A percentile compares a stretch with the other conserved stretches of the same genome.
These are phyloP conservation scores for Aspergillus versicolor DNA, from an alignment of 2,329 filamentous ascomycete species.

Conservation along the genomic window DNA sequence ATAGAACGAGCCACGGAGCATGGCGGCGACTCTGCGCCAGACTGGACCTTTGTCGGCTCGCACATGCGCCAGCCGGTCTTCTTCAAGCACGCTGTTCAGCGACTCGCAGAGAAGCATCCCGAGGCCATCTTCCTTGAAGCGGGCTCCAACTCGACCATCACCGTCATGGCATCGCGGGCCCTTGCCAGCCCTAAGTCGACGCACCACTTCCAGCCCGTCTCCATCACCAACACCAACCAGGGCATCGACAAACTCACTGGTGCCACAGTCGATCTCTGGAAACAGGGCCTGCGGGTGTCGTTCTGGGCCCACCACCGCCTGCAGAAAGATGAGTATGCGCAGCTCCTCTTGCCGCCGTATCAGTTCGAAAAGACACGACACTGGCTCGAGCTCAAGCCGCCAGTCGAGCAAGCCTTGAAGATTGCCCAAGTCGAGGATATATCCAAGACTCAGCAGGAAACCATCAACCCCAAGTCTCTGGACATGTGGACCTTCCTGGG, in stretches of 20 bases:
- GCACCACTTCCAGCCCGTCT: background rate
- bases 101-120: background rate
- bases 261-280: slow-evolving; percentile 38
- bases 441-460: too few relatives aligned
- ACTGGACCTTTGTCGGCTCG: background rate
- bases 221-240: background rate
- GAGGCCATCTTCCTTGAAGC: background rate
- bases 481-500: background rate
- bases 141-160: background rate
- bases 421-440: too few relatives aligned
- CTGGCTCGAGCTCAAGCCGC: background rate
- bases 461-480: too few relatives aligned
- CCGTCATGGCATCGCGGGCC: background rate
- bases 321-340: slow-evolving; percentile 24
- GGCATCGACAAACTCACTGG: slow-evolving; percentile 18
- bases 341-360: slow-evolving; percentile 39
- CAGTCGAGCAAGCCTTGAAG: too few relatives aligned
- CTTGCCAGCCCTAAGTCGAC: background rate
- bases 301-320: background rate
- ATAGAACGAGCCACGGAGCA: background rate
- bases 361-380: slow-evolving; percentile 37
- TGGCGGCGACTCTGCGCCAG: too few relatives aligned
- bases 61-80: background rate
- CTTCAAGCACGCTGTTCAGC: background rate
- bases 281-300: slow-evolving; percentile 27